Evolutionary conservation across 1,284 basidiomycete species (phyloP).

Genomic region (Puccinia coronata): DNA sequence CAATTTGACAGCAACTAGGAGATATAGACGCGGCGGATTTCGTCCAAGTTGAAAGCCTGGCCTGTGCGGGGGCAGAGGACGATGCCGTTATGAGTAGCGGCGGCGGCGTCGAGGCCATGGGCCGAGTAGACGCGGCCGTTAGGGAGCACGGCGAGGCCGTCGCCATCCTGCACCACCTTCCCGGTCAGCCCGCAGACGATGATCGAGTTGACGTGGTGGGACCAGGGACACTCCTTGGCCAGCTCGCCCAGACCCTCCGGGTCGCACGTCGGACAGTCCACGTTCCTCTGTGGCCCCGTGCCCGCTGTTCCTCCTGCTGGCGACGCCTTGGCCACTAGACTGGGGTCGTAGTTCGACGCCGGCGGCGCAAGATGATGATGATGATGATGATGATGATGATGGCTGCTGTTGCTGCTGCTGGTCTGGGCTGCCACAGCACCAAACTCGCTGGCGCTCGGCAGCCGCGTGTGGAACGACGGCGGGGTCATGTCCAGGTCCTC

Average conservation of each 20-base stretch:
- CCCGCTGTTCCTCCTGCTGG: background rate
- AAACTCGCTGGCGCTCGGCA: background rate
- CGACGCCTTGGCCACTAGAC: background rate
- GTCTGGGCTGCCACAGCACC: too few relatives aligned
- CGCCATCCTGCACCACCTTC: constrained; percentile 42
- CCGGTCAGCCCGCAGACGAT: constrained; percentile 43
- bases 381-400: too few relatives aligned
- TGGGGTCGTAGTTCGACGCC: constrained; percentile 43
- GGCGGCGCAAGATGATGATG: constrained; percentile 7
- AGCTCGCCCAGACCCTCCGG: constrained; percentile 34
- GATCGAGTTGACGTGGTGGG: constrained; percentile 46
- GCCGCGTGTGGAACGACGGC: constrained; percentile 2
- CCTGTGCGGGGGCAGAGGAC: constrained; percentile 34
- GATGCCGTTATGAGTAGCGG: constrained; percentile 9
- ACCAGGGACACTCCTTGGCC: constrained; percentile 48
- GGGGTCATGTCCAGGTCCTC: constrained; percentile 47
- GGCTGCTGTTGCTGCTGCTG: too few relatives aligned
- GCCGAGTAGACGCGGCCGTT: constrained; percentile 42
- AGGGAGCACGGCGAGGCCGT: constrained; percentile 41
- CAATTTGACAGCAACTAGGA: too few relatives aligned
- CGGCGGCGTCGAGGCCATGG: constrained; percentile 23
- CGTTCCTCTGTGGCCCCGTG: constrained; percentile 5
- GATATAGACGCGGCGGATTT: constrained; percentile 33
- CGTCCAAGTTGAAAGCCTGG: constrained; percentile 25
- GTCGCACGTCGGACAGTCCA: constrained; percentile 43